Evolutionary conservation across 805 yeast genomes (phyloP).

Genomic region (Alloascoidea africana): DNA sequence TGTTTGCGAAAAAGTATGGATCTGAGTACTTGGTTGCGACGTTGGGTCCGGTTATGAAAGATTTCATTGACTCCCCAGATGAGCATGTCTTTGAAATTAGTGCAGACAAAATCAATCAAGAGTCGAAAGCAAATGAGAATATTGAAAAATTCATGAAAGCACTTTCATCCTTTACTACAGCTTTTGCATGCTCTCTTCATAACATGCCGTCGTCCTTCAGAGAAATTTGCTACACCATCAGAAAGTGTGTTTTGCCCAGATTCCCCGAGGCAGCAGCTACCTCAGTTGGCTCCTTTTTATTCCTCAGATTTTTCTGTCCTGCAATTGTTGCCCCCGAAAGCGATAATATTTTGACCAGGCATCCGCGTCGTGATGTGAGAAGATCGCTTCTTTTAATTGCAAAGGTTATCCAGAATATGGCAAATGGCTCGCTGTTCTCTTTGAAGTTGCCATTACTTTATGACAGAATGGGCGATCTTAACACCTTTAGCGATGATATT

Average conservation of each 20-base stretch:
- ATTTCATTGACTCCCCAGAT: conserved; percentile 28
- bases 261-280: conserved; percentile 35
- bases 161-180: neutral
- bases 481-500: neutral
- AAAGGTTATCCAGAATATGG: conserved; percentile 72
- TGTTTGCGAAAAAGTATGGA: conserved; percentile 59
- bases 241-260: conserved; percentile 33
- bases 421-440: conserved; percentile 26
- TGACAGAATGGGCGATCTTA: neutral
- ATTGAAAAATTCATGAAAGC: neutral
- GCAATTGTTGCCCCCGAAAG: conserved; percentile 83
- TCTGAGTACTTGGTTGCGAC: conserved; percentile 35
- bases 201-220: conserved; percentile 47
- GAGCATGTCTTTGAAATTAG: conserved; percentile 40
- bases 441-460: conserved; percentile 14
- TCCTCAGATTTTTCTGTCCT: conserved; percentile 71
- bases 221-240: conserved; percentile 47
- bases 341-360: conserved; percentile 20
- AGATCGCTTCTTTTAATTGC: conserved; percentile 68
- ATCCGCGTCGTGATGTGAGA: conserved; percentile 25
- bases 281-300: conserved; percentile 79
- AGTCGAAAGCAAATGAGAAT: conserved; percentile 15
- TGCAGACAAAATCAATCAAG: conserved; percentile 26
- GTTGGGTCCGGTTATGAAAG: conserved; percentile 40
- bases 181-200: neutral